Evolutionary conservation across 495 filamentous ascomycete genomes (phyloP).

Genomic region (Hypomontagnella monticulosa): DNA sequence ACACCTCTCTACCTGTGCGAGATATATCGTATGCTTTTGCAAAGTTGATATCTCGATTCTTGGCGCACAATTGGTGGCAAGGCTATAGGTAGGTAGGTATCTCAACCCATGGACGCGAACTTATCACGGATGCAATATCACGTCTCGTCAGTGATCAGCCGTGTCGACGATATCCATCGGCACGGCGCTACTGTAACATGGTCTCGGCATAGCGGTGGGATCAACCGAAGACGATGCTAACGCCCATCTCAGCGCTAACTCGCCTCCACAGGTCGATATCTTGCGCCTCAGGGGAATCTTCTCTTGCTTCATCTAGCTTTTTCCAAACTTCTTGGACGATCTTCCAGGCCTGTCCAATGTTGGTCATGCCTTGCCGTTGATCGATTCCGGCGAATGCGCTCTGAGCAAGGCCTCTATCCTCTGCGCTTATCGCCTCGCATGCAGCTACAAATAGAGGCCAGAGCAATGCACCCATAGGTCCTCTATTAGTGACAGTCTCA

Average conservation of each 20-base stretch:
- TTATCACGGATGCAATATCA: neutral
- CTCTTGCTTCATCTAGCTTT: constrained; percentile 48
- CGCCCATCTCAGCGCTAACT: constrained; percentile 60
- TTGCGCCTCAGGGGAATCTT: constrained; percentile 34
- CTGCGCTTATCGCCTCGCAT: constrained; percentile 60
- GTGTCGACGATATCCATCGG: constrained; percentile 1
- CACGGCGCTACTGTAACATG: neutral
- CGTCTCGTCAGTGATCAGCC: neutral
- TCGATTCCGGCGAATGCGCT: constrained; percentile 60
- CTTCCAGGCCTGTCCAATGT: constrained; percentile 66
- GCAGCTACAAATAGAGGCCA: constrained; percentile 70
- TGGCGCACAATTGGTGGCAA: constrained; percentile 1
- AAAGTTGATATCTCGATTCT: constrained; percentile 6
- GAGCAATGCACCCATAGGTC: constrained; percentile 67
- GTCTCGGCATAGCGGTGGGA: constrained; percentile 1
- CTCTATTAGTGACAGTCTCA: constrained; percentile 59
- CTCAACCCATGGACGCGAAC: neutral
- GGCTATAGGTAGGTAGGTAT: neutral
- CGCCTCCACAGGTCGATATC: constrained; percentile 55
- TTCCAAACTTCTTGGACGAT: constrained; percentile 68
- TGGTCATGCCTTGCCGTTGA: constrained; percentile 67
- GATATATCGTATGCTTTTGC: constrained; percentile 1
- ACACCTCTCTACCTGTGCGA: constrained; percentile 3
- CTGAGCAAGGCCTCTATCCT: constrained; percentile 56
- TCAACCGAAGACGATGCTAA: constrained; percentile 67